Base-by-base conservation (phyloP, 306 rosid species). In the Prosopis cineraria region DNA sequence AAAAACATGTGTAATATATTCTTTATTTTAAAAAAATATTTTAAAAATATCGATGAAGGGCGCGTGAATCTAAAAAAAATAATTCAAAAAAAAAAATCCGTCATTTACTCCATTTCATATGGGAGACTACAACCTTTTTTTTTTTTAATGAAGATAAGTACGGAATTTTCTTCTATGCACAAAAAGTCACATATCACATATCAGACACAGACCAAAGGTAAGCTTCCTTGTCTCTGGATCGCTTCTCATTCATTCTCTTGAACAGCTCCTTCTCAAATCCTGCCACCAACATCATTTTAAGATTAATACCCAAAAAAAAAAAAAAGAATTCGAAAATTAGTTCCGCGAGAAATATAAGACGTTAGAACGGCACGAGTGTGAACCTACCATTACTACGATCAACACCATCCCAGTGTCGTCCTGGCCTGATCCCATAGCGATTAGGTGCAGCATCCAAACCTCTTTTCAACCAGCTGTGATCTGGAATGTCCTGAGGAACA, bases 401-500 rank as follows among this genome's bases (percentile, higher is more conserved):
- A 64, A 95, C 93, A 52, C 97, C 99, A 70, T 93, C 99, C 97
- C 99, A 95, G 44, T 91, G 99, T 67, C 98, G 90, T 65, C 98
- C 99, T 0, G 98, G 99, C 80, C 81, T 82, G 62, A 95, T 93
- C 72, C 93, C 94, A 68, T 91, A 88, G 30, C 96, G 87, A 78
- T 93, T 93, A 37, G 93, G 91, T 24, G 96, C 94, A 62, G 96
- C 93, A 31, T 85, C 94, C 65, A 93, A 68, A 71, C 91, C 90
- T 80, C 97, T 82, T 83, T 88, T 91, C 40, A 93, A 84, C 99
- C 97, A 95, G 79, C 98, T 93, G 59, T 95, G 96, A 78, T 63
- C 20, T 64, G 99, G 98, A 76, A 88, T 88, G 27, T 93, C 98
- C 81, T 95, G 97, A 50, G 98, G 99, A 72, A 95, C 44, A 9